These are phyloP conservation scores for Eucalyptus erythrocorys DNA, from an alignment of 345 rosid genomes.

Conservation along the genomic window DNA sequence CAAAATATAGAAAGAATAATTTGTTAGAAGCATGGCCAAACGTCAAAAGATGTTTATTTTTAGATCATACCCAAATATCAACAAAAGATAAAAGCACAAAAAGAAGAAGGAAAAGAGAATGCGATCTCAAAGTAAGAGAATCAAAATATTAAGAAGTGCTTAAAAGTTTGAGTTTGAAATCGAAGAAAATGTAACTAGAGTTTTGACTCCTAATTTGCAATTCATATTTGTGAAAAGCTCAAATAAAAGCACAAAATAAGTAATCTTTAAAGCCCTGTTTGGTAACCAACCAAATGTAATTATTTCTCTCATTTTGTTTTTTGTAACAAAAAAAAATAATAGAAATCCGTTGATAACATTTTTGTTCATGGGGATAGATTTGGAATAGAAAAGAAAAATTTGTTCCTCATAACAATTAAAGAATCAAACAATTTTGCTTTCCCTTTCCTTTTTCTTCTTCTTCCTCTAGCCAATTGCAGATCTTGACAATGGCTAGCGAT, in stretches of 20 bases:
- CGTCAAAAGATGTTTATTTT: background rate
- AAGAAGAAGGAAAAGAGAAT: background rate
- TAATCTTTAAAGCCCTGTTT: rapidly evolving
- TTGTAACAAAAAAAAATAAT: rapidly evolving
- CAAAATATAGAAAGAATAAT: background rate
- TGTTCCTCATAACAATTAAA: rapidly evolving
- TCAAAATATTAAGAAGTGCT: background rate
- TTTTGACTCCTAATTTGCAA: background rate
- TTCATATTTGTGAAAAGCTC: background rate
- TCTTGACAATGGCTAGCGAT: rapidly evolving
- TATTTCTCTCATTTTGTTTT: no score
- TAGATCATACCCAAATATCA: background rate
- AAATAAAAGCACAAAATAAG: background rate
- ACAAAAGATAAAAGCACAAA: background rate
- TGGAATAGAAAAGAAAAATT: no score
- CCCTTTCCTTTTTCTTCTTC: no score
- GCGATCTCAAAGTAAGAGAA: background rate
- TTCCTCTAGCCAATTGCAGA: rapidly evolving
- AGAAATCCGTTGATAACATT: rapidly evolving
- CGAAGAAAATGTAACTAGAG: background rate
- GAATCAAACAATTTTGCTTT: no score
- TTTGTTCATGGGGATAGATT: no score
- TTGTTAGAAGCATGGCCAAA: background rate
- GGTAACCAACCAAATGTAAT: rapidly evolving
- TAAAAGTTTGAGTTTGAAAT: background rate